Evolutionary conservation across 345 rosid genomes (phyloP).

Genomic region (Aquilaria malaccensis): DNA sequence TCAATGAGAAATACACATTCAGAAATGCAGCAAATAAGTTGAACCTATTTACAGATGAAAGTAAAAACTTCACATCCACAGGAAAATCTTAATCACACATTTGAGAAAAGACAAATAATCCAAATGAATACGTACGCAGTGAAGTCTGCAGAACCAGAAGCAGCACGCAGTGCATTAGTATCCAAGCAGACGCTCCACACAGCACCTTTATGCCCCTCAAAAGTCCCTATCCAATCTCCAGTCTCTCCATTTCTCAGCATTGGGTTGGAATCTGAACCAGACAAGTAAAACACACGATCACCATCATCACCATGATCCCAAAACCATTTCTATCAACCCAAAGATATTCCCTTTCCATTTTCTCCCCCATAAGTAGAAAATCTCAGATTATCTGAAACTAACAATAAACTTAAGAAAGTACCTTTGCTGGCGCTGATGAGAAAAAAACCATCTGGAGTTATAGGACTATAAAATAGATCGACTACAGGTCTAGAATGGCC

Average conservation of each 20-base stretch:
- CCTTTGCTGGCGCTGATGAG: slow-evolving; percentile 87
- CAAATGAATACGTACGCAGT: slow-evolving; percentile 49
- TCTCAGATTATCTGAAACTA: background rate
- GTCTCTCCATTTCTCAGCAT: slow-evolving; percentile 99
- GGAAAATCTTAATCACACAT: no score
- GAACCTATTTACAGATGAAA: no score
- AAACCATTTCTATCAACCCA: background rate
- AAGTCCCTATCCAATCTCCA: slow-evolving; percentile 99
- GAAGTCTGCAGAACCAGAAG: slow-evolving; percentile 99
- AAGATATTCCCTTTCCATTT: background rate
- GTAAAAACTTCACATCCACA: no score
- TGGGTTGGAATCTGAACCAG: slow-evolving; percentile 72
- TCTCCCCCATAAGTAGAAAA: no score
- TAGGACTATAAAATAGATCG: slow-evolving; percentile 67
- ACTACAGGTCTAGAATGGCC: slow-evolving; percentile 89
- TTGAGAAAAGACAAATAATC: no score
- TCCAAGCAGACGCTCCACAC: slow-evolving; percentile 98
- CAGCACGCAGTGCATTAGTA: slow-evolving; percentile 79
- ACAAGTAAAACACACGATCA: slow-evolving; percentile 3
- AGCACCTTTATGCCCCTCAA: slow-evolving; percentile 98
- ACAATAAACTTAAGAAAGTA: slow-evolving; percentile 10
- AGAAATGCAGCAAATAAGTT: no score
- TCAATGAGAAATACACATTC: no score
- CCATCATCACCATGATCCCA: background rate
- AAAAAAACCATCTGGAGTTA: slow-evolving; percentile 81